Evolutionary conservation across 352 stramenopile genomes (phyloP).

Genomic region (Blastocystis sp.): DNA sequence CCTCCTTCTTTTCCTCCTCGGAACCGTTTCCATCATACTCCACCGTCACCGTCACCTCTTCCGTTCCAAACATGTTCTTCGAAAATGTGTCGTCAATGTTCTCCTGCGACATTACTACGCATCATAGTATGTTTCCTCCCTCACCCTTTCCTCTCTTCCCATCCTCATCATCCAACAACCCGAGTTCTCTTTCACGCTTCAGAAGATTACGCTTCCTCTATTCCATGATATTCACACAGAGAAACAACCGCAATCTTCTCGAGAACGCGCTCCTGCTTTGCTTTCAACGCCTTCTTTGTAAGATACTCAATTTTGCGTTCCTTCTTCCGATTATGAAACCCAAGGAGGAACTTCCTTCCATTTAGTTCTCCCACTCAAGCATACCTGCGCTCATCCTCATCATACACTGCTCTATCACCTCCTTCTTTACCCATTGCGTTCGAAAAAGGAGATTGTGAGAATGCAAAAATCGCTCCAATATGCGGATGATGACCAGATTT

Average conservation of each 20-base stretch:
- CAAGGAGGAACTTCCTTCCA: conserved; percentile 22
- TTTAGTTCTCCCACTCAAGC: background rate
- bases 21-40: conserved; percentile 2
- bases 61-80: conserved; percentile 39
- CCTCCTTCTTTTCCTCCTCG: background rate
- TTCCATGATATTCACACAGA: background rate
- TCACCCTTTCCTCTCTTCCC: background rate
- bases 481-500: no score
- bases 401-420: background rate
- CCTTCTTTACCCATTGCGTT: background rate
- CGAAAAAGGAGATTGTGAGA: no score
- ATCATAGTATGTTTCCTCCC: background rate
- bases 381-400: conserved; percentile 13
- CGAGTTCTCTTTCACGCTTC: conserved; percentile 24
- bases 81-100: conserved; percentile 19
- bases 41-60: conserved; percentile 30
- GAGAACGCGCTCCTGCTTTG: background rate
- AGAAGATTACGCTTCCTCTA: conserved; percentile 34
- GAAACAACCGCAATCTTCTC: conserved; percentile 20
- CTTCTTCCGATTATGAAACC: conserved; percentile 44
- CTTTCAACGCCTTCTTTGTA: conserved; percentile 31
- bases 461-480: no score
- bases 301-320: conserved; percentile 33
- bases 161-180: background rate
- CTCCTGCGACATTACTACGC: background rate